phyloP scores from a whole-genome alignment of 495 filamentous ascomycete species.

The Hypoxylon perforatum region DNA sequence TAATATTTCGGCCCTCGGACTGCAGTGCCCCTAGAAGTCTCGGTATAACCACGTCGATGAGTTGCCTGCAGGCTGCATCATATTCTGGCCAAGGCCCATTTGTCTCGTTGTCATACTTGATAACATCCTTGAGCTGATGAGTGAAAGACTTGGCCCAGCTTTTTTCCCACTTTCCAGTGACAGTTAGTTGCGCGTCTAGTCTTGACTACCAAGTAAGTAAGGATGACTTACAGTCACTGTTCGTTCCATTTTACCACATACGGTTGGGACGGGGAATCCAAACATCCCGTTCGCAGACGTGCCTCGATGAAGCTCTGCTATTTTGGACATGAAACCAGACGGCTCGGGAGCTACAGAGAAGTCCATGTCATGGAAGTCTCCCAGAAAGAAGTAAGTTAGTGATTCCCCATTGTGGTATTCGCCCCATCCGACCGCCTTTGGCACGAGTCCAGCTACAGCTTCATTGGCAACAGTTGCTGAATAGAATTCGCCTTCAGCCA shows the following conservation, averaged over 20 bases:
- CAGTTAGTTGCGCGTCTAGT: neutral
- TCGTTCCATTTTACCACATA: slow-evolving; percentile 52
- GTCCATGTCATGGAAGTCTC: slow-evolving; percentile 11
- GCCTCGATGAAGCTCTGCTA: slow-evolving; percentile 53
- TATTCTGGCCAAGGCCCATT: slow-evolving; percentile 33
- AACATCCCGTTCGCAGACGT: slow-evolving; percentile 60
- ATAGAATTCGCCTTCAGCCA: slow-evolving; percentile 8
- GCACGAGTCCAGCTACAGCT: neutral
- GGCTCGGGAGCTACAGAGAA: slow-evolving; percentile 48
- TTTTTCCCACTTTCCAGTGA: slow-evolving; percentile 44
- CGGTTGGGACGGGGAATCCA: slow-evolving; percentile 59
- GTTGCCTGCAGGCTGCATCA: slow-evolving; percentile 10
- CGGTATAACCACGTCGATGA: slow-evolving; percentile 50
- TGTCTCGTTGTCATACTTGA: slow-evolving; percentile 28
- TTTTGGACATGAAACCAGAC: slow-evolving; percentile 41
- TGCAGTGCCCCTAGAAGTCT: slow-evolving; percentile 48
- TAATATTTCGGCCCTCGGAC: slow-evolving; percentile 49
- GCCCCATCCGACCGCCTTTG: slow-evolving; percentile 11
- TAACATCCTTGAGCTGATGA: slow-evolving; percentile 32
- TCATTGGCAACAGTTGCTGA: neutral
- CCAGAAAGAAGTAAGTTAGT: neutral
- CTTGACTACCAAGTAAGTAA: too few species aligned
- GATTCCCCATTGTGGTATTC: neutral
- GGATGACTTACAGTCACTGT: slow-evolving; percentile 16
- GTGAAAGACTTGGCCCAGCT: slow-evolving; percentile 56